Base-by-base conservation (phyloP, 2,329 filamentous ascomycete species). In the Colletotrichum spaethianum region DNA sequence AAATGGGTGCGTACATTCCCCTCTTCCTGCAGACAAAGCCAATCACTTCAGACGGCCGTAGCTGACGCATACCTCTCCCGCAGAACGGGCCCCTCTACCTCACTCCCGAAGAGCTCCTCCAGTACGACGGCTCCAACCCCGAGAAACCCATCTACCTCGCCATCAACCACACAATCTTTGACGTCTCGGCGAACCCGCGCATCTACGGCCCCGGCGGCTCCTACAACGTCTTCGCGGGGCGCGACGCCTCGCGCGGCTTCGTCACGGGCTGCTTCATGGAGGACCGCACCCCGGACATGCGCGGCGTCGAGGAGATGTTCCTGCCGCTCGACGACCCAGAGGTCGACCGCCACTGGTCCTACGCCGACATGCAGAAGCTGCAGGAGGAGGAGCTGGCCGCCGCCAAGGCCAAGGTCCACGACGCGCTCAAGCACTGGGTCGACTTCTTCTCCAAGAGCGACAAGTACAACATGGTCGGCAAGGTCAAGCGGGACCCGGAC, bases 241-340 rank as follows among this genome's bases (percentile, higher is more conserved):
- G 88, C 74, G 96, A 99, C 82, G 95, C 96, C 42, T 91, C 93
- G 18, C 92, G 96, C 60, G 94, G 92, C 26, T 99, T 95, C 82
- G 91, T 99, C 12, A 98, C 96, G 2, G 94, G 94, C 23, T 99
- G 96, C 82, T 99, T 99, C 84, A 85, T 90, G 48, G 92, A 94
- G 74, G 96, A 99, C 85, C 86, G 92, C 40, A 96, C 92, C 2
- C 88, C 93, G 4, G 96, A 99, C 83, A 84, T 98, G 80, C 90
- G 93, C 73, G 96, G 96, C 56, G 92, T 94, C 5, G 96, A 98
- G 84, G 89, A 92, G 74, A 96, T 97, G 89, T 98, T 91, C 83
- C 80, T 96, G 11, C 91, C 91, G 1, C 76, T 90, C 42, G 90
- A 92, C 79, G 87, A 92, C 77, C 85, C 87, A 0, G 85, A 86